These are phyloP conservation scores for Glaciozyma martinii DNA, from an alignment of 768 basidiomycete genomes.

Conservation along the genomic window DNA sequence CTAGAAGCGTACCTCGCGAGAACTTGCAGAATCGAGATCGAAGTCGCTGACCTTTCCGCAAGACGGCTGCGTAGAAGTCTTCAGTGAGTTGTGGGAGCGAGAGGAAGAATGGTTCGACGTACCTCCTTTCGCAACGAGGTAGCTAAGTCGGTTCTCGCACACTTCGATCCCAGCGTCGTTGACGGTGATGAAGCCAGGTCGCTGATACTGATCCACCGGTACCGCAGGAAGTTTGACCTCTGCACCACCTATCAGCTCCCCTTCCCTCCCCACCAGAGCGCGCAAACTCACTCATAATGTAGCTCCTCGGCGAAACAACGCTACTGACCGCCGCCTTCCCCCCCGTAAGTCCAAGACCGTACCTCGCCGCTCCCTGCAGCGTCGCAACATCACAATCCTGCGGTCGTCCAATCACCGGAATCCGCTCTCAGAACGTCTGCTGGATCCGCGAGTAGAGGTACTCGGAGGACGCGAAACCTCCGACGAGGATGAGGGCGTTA, in stretches of 20 bases:
- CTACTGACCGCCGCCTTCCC: conserved; percentile 61
- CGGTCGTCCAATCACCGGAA: conserved; percentile 70
- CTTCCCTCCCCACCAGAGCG: too few relatives aligned
- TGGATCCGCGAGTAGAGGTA: conserved; percentile 72
- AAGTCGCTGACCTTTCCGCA: conserved; percentile 74
- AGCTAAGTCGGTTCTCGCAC: conserved; percentile 67
- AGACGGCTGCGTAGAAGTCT: conserved; percentile 47
- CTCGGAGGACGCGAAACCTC: conserved; percentile 78
- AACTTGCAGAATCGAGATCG: conserved; percentile 62
- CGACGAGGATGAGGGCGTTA: conserved; percentile 80
- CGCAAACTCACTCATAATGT: conserved; percentile 40
- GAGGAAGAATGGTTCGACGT: too few relatives aligned
- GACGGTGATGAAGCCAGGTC: conserved; percentile 72
- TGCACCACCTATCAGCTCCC: not conserved
- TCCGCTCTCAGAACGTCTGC: conserved; percentile 49
- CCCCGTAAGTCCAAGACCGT: conserved; percentile 7
- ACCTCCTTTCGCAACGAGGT: conserved; percentile 53
- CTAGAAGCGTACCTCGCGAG: not conserved
- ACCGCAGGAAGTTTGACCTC: conserved; percentile 77
- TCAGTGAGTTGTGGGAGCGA: too few relatives aligned
- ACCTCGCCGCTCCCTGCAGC: conserved; percentile 44
- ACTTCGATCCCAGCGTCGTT: conserved; percentile 68
- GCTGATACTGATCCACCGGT: conserved; percentile 67
- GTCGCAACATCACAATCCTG: conserved; percentile 83
- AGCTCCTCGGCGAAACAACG: conserved; percentile 70